Evolutionary conservation across 2,329 filamentous ascomycete species (phyloP).

Genomic region (Monosporascus sp.): DNA sequence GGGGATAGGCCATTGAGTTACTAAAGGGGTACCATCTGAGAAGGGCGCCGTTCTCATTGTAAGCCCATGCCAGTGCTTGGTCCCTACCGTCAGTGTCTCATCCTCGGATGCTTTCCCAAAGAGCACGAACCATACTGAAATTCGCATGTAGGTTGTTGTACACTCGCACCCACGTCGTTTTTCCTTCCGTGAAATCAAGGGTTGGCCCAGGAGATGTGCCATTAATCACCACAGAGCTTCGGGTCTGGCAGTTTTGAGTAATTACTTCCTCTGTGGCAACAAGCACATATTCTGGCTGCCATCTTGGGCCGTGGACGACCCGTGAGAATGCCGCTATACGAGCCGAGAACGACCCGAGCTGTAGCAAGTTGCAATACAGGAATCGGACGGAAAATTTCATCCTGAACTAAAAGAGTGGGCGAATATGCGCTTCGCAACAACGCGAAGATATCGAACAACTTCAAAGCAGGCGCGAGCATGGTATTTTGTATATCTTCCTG

Average conservation of each 20-base stretch:
- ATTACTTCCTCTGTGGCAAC: slow-evolving; percentile 29
- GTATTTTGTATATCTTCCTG: not conserved
- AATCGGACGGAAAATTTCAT: not conserved
- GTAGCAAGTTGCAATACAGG: not conserved
- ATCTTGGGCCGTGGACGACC: slow-evolving; percentile 16
- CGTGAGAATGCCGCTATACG: not conserved
- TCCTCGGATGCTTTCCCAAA: not conserved
- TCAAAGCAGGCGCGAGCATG: not conserved
- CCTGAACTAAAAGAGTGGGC: not conserved
- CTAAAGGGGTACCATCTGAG: slow-evolving; percentile 56
- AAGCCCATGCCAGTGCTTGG: slow-evolving; percentile 63
- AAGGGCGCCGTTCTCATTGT: slow-evolving; percentile 54
- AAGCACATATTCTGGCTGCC: slow-evolving; percentile 26
- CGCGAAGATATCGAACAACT: not conserved
- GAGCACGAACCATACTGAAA: slow-evolving; percentile 42
- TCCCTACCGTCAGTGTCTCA: not conserved
- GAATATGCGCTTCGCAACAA: not conserved
- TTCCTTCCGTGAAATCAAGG: slow-evolving; percentile 40
- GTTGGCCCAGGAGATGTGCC: slow-evolving; percentile 46
- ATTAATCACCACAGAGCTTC: slow-evolving; percentile 45
- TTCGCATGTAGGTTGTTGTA: slow-evolving; percentile 52
- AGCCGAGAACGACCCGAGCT: not conserved
- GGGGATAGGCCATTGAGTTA: slow-evolving; percentile 61
- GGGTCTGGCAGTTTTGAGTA: slow-evolving; percentile 39
- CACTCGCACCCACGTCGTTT: slow-evolving; percentile 51